A percentile compares a stretch with the other conserved stretches of the same genome.
These are phyloP conservation scores for Agaricus subrufescens DNA, from an alignment of 768 basidiomycete species.

Conservation along the genomic window DNA sequence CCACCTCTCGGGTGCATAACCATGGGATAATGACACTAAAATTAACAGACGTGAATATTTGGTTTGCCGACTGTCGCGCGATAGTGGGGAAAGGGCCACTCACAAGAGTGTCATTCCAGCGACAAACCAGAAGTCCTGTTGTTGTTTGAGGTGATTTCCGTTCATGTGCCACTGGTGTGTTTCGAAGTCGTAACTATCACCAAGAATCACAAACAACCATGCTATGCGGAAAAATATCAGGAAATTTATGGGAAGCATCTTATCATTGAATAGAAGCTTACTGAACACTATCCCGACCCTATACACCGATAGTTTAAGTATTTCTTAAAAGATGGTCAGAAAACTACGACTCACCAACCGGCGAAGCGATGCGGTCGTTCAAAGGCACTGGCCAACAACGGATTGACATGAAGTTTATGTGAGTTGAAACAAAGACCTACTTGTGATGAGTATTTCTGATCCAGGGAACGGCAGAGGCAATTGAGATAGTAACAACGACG, in stretches of 20 bases:
- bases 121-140: constrained; percentile 80
- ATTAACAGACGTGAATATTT: neutral
- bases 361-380: constrained; percentile 81
- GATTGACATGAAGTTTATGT: neutral
- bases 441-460: constrained; percentile 80
- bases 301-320: constrained; percentile 2
- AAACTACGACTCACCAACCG: constrained; percentile 52
- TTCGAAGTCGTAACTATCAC: constrained; percentile 56
- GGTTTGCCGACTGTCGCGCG: neutral
- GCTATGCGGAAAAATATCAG: constrained; percentile 23
- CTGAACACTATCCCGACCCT: constrained; percentile 50
- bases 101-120: constrained; percentile 73
- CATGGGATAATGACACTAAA: constrained; percentile 67
- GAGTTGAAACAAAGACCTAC: constrained; percentile 30
- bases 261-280: constrained; percentile 25
- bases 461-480: constrained; percentile 72
- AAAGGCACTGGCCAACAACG: constrained; percentile 48
- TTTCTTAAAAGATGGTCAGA: neutral
- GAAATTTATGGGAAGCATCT: neutral
- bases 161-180: constrained; percentile 58
- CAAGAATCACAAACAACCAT: constrained; percentile 69
- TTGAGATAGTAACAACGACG: constrained; percentile 54
- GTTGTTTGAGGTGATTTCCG: constrained; percentile 51
- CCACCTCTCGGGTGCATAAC: constrained; percentile 73
- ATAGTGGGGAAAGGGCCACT: constrained; percentile 15